phyloP scores from a whole-genome alignment of 345 rosid genomes.

The Raphanus raphanistrum region DNA sequence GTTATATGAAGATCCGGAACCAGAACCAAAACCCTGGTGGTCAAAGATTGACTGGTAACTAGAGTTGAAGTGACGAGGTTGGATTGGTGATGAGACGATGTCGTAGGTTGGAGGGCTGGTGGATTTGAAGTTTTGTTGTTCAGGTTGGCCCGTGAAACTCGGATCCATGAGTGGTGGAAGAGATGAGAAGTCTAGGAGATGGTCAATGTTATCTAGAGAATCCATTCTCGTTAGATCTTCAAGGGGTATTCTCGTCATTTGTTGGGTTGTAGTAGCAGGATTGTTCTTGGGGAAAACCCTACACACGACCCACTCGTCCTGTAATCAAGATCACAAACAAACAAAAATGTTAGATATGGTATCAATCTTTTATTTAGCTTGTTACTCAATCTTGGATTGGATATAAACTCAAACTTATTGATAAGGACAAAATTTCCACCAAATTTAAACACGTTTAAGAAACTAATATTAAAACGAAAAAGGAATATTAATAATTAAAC shows the following conservation, averaged over 20 bases:
- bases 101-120: constrained; percentile 28
- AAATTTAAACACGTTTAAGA: constrained; percentile 24
- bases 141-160: constrained; percentile 23
- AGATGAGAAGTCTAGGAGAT: constrained; percentile 40
- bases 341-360: constrained; percentile 5
- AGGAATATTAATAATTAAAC: background rate
- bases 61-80: constrained; percentile 11
- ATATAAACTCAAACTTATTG: constrained; percentile 23
- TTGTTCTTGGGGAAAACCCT: constrained; percentile 88
- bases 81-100: constrained; percentile 23
- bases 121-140: constrained; percentile 33
- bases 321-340: constrained; percentile 26
- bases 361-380: constrained; percentile 15
- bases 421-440: constrained; percentile 22
- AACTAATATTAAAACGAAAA: constrained; percentile 1
- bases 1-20: constrained; percentile 13
- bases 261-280: constrained; percentile 32
- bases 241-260: constrained; percentile 32
- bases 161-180: constrained; percentile 44
- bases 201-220: constrained; percentile 39
- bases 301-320: constrained; percentile 99
- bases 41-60: constrained; percentile 26
- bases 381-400: constrained; percentile 12
- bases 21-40: constrained; percentile 28
- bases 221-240: constrained; percentile 37